Conservation (phyloP, 1,284 basidiomycete genomes). For the Cryptococcus neoformans region DNA sequence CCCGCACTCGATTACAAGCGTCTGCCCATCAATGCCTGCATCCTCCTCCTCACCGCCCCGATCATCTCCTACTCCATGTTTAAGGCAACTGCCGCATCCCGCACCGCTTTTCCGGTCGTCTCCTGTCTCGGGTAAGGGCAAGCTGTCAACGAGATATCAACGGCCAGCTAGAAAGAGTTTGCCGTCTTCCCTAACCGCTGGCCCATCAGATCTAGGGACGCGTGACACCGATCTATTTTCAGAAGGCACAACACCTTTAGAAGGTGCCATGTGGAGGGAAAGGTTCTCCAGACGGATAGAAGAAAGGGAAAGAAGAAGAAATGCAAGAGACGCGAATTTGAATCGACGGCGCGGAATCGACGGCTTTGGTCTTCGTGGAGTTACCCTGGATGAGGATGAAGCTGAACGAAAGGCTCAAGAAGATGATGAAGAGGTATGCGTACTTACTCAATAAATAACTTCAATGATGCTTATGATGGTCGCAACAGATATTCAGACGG, state of each 20-base stretch:
- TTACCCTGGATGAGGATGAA: conserved; percentile 19
- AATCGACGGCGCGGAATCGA: conserved; percentile 23
- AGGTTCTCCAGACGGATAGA: conserved; percentile 29
- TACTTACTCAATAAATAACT: background rate
- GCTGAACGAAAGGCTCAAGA: conserved; percentile 34
- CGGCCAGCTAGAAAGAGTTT: background rate
- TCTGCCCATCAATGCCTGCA: background rate
- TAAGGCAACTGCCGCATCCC: background rate
- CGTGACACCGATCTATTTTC: conserved; percentile 24
- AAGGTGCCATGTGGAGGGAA: conserved; percentile 40
- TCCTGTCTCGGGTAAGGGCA: background rate
- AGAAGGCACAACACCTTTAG: conserved; percentile 34
- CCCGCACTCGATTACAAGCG: background rate
- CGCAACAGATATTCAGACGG: conserved; percentile 40
- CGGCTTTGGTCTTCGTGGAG: background rate
- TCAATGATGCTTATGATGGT: background rate
- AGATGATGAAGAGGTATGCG: conserved; percentile 45
- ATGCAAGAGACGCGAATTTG: conserved; percentile 23
- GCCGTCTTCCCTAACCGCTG: background rate
- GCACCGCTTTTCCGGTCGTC: background rate
- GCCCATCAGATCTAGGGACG: too few species aligned
- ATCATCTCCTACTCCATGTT: background rate
- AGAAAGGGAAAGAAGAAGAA: conserved; percentile 29
- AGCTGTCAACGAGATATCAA: background rate
- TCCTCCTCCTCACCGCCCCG: background rate